Percentiles rank a stretch among this genome's conserved stretches.
These are phyloP conservation scores for Cucumis cinereus DNA, from an alignment of 306 rosid species.

Conservation along the genomic window DNA sequence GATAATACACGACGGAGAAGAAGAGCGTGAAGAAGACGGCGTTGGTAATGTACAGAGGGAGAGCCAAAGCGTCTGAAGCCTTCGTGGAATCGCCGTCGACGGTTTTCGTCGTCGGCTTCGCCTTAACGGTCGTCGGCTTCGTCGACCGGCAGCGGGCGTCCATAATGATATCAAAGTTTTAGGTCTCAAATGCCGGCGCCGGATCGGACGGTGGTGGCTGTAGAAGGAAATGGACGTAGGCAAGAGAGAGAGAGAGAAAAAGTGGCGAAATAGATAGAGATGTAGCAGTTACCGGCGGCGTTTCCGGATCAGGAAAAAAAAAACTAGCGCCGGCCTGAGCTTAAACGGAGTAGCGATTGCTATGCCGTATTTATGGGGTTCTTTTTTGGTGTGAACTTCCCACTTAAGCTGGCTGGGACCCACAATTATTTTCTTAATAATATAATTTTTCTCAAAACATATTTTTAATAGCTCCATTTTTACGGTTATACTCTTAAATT, in stretches of 20 bases:
- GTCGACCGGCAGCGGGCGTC: slow-evolving; percentile 45
- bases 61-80: slow-evolving; percentile 21
- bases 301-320: background rate
- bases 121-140: background rate
- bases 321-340: background rate
- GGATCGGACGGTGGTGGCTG: slow-evolving; percentile 11
- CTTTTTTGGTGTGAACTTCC: background rate
- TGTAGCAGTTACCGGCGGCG: background rate
- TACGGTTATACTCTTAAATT: too few relatives aligned
- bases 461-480: too few relatives aligned
- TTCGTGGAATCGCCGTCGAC: slow-evolving; percentile 10
- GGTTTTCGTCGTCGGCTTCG: background rate
- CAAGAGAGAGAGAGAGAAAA: background rate
- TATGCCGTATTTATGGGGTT: background rate
- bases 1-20: slow-evolving; percentile 71
- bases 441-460: too few relatives aligned
- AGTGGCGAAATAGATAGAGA: background rate
- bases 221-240: background rate
- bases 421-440: background rate
- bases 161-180: slow-evolving; percentile 16
- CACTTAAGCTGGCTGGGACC: background rate
- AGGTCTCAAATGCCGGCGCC: slow-evolving; percentile 1
- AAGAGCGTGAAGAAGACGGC: slow-evolving; percentile 49
- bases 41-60: slow-evolving; percentile 49
- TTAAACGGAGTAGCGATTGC: slow-evolving; percentile 4